Evolutionary conservation across 768 basidiomycete genomes (phyloP), one percentile per base, ranked within the genome.

Genomic region (Harrya chromipes): DNA sequence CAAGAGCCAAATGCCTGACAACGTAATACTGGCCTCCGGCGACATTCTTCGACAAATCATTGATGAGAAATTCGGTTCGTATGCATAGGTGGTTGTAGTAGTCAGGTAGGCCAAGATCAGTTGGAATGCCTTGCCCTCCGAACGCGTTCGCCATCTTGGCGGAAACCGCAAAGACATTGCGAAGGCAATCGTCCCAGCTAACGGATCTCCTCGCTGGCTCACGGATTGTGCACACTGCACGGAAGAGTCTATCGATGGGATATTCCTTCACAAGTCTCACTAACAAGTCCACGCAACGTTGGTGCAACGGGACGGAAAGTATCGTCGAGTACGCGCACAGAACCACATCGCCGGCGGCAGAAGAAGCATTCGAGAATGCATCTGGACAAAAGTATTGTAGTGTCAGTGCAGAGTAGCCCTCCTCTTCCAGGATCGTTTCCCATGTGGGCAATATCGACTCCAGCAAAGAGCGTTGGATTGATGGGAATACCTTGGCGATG

Each of bases 321-420:
- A 94, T 73, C 0, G 81, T 82, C 19, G 80, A 78, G 64, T 90
- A 91, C 3, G 87, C 81, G 39, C 73, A 66, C 5, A 82, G 46
- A 12, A 81, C 80, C 16, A 84, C 71, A 26, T 80, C 69, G 20
- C 80, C 79, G 0, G 84, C 78, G 6, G 70, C 61, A 9, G 72
- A 52, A 9, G 73, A 73, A 2, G 82, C 70, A 55, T 76, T 81
- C 13, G 71, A 75, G 60, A 84, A 80, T 19, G 69, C 59, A 58
- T 83, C 79, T 6, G 90, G 90, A 59, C 81, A 83, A 60, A 94
- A 92, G 65, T 84, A 91, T 52, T 85, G 82, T 35, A 83, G 76
- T 1, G 82, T 56, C 16, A 91, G 65, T 3, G 64, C 44, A 12
- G 66, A 66, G 11, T 72, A 68, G 20, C 75, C 64, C 31, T 80